These are phyloP conservation scores for Agaricus sinodeliciosus DNA, from an alignment of 768 basidiomycete genomes.

Conservation along the genomic window DNA sequence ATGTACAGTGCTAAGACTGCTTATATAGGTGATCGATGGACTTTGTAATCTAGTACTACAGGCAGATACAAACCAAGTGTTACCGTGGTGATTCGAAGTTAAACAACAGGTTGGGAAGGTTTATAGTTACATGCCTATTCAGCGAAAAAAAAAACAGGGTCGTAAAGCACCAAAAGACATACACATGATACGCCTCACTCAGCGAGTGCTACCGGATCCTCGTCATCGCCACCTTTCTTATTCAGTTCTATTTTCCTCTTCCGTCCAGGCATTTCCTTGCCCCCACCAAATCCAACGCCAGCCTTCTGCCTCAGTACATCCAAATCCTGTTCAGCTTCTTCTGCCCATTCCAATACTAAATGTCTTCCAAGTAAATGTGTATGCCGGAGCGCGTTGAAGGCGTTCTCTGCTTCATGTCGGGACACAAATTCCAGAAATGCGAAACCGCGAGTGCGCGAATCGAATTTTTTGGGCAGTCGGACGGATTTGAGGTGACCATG, in stretches of 20 bases:
- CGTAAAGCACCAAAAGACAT: not conserved
- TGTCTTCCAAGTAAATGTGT: conserved; percentile 96
- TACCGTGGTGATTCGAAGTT: no score
- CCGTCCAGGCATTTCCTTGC: conserved; percentile 62
- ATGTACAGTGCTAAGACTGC: no score
- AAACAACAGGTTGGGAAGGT: no score
- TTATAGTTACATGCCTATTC: no score
- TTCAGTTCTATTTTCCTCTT: conserved; percentile 67
- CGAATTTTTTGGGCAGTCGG: conserved; percentile 88
- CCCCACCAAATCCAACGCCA: conserved; percentile 68
- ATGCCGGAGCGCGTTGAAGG: conserved; percentile 79
- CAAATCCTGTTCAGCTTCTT: conserved; percentile 74
- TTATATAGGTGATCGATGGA: no score
- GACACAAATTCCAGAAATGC: conserved; percentile 95
- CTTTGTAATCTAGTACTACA: no score
- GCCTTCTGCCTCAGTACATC: conserved; percentile 74
- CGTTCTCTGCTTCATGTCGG: conserved; percentile 84
- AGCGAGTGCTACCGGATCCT: conserved; percentile 29
- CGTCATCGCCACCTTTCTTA: conserved; percentile 23
- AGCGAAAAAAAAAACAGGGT: not conserved
- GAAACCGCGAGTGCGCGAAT: conserved; percentile 85
- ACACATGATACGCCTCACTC: conserved; percentile 7
- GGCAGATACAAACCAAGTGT: no score
- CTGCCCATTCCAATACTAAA: conserved; percentile 92
- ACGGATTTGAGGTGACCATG: conserved; percentile 94